phyloP scores from a whole-genome alignment of 345 rosid genomes.

The Brassica carinata region DNA sequence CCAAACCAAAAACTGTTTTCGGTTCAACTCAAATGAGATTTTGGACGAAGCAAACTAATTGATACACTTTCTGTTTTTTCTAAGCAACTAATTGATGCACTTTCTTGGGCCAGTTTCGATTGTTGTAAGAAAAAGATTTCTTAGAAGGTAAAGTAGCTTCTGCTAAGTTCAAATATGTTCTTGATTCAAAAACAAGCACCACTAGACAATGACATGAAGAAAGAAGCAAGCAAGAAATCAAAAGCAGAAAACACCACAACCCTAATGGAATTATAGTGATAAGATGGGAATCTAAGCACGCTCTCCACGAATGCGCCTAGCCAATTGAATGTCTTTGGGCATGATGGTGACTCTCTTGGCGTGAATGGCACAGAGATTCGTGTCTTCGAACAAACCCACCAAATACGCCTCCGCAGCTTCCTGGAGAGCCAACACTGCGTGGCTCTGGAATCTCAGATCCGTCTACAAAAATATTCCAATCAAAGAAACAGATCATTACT shows the following conservation, averaged over 20 bases:
- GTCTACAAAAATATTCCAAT: slow-evolving; percentile 34
- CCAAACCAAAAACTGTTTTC: not conserved
- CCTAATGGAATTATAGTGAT: not conserved
- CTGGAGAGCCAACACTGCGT: slow-evolving; percentile 68
- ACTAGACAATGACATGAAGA: not conserved
- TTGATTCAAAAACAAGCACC: not conserved
- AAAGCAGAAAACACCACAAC: not conserved
- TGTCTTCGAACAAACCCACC: slow-evolving; percentile 68
- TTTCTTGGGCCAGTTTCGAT: not conserved
- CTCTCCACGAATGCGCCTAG: slow-evolving; percentile 73
- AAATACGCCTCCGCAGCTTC: slow-evolving; percentile 77
- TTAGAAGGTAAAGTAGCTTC: not conserved
- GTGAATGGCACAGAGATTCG: slow-evolving; percentile 57
- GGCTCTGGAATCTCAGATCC: slow-evolving; percentile 78
- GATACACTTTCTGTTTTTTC: not conserved
- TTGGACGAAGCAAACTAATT: not conserved
- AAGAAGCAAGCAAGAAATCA: no score
- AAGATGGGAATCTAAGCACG: slow-evolving; percentile 44
- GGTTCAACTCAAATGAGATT: not conserved
- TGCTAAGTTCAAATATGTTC: not conserved
- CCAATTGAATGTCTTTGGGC: slow-evolving; percentile 72
- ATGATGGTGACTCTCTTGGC: slow-evolving; percentile 75
- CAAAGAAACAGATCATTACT: not conserved
- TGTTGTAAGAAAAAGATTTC: not conserved
- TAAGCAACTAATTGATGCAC: not conserved